phyloP scores from a whole-genome alignment of 2,329 filamentous ascomycete species.

The Cryphonectria nitschkei region DNA sequence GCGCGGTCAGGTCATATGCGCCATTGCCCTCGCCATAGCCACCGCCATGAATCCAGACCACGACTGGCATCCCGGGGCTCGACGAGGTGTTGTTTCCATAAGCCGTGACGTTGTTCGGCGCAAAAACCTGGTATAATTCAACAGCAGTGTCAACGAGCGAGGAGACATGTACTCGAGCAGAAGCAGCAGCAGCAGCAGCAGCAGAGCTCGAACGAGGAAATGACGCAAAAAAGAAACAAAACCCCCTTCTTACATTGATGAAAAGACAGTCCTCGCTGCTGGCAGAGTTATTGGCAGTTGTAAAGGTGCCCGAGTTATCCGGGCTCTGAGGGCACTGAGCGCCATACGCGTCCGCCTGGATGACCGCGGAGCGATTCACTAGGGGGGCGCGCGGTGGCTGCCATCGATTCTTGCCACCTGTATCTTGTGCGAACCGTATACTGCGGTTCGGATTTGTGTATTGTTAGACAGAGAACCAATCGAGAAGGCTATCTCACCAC shows the following conservation, averaged over 20 bases:
- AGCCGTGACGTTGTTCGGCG: not conserved
- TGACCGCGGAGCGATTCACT: constrained; percentile 2
- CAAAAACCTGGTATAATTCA: not conserved
- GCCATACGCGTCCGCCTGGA: constrained; percentile 7
- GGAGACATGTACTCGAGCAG: not conserved
- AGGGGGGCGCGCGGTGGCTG: not conserved
- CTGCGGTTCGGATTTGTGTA: not conserved
- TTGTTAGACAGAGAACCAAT: not conserved
- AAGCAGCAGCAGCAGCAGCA: not conserved
- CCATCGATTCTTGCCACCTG: constrained; percentile 1
- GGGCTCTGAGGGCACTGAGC: not conserved
- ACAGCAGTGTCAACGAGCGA: not conserved
- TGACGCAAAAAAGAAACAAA: not conserved
- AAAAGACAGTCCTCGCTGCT: constrained; percentile 7
- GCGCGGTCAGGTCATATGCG: not conserved
- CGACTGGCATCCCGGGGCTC: not conserved
- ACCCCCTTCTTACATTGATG: not conserved
- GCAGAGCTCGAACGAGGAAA: too few relatives aligned
- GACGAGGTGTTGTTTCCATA: not conserved
- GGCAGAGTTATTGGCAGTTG: not conserved
- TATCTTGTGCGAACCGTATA: not conserved
- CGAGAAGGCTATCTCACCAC: not conserved
- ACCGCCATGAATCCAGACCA: constrained; percentile 10
- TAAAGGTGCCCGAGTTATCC: not conserved
- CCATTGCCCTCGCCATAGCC: not conserved